Evolutionary conservation across 2,329 filamentous ascomycete species (phyloP), one percentile per base, ranked within the genome.

Genomic region (Penicillium sp.): DNA sequence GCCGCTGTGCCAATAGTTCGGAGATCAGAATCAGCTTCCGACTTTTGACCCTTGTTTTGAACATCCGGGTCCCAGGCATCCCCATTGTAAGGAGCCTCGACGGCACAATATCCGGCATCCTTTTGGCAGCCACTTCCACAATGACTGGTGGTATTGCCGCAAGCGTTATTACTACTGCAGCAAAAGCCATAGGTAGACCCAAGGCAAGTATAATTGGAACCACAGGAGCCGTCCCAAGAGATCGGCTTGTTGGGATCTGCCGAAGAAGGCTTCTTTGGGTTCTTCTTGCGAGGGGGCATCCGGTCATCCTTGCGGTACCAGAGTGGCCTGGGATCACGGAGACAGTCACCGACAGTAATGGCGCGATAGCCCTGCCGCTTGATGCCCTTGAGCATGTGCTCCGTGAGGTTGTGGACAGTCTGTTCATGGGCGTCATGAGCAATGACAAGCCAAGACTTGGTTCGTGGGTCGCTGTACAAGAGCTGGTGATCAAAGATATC

Each of bases 331-430:
- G 70, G 65, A 38, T 77, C 75, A 13, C 64, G 65, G 7, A 78
- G 64, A 56, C 75, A 78, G 50, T 77, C 74, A 21, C 74, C 75
- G 9, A 78, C 66, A n/a, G 75, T 76, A 45, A 77, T 72, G 3
- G 74, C 68, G 45, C 66, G 66, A 54, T 72, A 75, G 6, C 68
- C 68, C 18, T 68, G 62, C 25, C 63, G 62, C 31, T 55, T 54
- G 32, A 71, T 60, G 37, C 58, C 63, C 25, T 69, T 61, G 34
- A 77, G 58, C 71, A 77, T 75, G 55, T 76, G 66, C 46, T 70
- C 65, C 1, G 74, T 77, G 39, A 77, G 67, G 39, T 75, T 76
- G 56, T 73, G 69, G 7, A 75, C 73, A 2, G 73, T 76, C 56
- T 76, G 74, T 25, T 74, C 66, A 56, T 77, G 74, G 2, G 75